These are phyloP conservation scores for Pulveroboletus sp. DNA, from an alignment of 768 basidiomycete species.

Conservation along the genomic window DNA sequence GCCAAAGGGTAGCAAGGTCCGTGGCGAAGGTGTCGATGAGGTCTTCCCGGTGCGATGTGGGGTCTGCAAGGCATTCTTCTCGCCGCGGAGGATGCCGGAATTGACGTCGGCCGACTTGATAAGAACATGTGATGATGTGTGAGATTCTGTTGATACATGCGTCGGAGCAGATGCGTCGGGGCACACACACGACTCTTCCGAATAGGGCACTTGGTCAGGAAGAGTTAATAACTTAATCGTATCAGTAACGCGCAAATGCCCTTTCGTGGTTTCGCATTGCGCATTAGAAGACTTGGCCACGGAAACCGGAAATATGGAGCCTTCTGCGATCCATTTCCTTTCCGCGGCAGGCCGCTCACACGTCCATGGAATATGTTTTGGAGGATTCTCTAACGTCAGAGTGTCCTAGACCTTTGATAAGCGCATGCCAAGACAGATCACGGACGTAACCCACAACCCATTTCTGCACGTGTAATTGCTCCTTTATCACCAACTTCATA, in stretches of 20 bases:
- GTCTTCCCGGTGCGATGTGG: neutral
- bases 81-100: constrained; percentile 2
- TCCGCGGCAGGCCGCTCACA: constrained; percentile 17
- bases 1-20: neutral
- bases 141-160: neutral
- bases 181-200: constrained; percentile 1
- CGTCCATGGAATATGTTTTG: constrained; percentile 29
- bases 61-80: constrained; percentile 1
- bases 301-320: constrained; percentile 26
- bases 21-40: neutral
- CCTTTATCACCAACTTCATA: constrained; percentile 32
- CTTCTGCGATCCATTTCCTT: constrained; percentile 28
- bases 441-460: constrained; percentile 31
- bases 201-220: neutral
- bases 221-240: neutral
- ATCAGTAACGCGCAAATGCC: neutral
- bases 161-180: constrained; percentile 1
- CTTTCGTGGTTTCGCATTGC: constrained; percentile 2
- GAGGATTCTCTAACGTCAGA: constrained; percentile 18
- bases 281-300: constrained; percentile 1
- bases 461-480: constrained; percentile 30
- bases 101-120: constrained; percentile 9
- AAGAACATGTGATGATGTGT: neutral
- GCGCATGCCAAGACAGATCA: neutral
- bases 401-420: constrained; percentile 18